These are phyloP conservation scores for Pseudophaeomoniella oleicola DNA, from an alignment of 2,329 filamentous ascomycete genomes.

Conservation along the genomic window DNA sequence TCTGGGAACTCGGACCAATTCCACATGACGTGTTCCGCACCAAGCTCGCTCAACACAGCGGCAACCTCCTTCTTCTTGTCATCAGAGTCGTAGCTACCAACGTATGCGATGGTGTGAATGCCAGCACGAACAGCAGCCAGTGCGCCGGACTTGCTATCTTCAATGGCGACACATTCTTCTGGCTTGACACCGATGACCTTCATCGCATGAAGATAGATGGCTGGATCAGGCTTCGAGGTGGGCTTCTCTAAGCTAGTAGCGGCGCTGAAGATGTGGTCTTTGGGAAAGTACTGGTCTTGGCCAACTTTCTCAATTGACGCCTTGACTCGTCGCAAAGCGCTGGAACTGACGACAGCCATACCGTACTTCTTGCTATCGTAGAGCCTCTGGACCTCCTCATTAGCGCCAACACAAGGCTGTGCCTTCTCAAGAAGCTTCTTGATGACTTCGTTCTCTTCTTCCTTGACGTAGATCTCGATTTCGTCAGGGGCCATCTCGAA, in stretches of 20 bases:
- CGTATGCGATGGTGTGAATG: constrained; percentile 72
- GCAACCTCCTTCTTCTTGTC: constrained; percentile 57
- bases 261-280: constrained; percentile 64
- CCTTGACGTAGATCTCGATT: constrained; percentile 56
- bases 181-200: constrained; percentile 57
- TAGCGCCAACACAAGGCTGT: constrained; percentile 54
- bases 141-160: constrained; percentile 79
- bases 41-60: constrained; percentile 43
- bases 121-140: constrained; percentile 61
- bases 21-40: constrained; percentile 46
- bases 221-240: constrained; percentile 83
- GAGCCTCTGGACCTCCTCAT: constrained; percentile 52
- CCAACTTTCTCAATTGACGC: constrained; percentile 67
- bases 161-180: constrained; percentile 62
- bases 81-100: constrained; percentile 55
- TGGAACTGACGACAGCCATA: constrained; percentile 69
- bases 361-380: constrained; percentile 48
- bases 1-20: constrained; percentile 31
- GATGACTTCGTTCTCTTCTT: constrained; percentile 74
- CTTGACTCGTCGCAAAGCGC: constrained; percentile 60
- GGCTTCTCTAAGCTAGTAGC: constrained; percentile 63
- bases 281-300: constrained; percentile 67
- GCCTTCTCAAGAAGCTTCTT: constrained; percentile 58
- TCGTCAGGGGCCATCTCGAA: constrained; percentile 57
- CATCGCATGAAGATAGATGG: constrained; percentile 70